These are phyloP conservation scores for Penicillium sp. DNA, from an alignment of 2,329 filamentous ascomycete genomes.

Conservation along the genomic window DNA sequence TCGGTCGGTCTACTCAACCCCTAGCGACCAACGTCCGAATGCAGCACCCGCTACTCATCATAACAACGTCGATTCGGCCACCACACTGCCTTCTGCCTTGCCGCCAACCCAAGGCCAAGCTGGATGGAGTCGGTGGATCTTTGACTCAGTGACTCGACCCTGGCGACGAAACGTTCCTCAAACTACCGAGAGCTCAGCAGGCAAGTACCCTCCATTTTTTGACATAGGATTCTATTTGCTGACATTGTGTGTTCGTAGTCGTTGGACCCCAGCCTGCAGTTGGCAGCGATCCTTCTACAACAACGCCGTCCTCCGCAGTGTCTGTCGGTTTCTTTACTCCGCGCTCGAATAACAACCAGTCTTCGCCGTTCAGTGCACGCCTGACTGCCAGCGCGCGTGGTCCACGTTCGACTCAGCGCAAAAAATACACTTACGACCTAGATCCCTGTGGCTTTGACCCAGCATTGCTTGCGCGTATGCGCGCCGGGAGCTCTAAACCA, in stretches of 20 bases:
- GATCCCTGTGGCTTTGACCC: constrained; percentile 3
- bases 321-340: not conserved
- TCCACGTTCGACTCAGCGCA: not conserved
- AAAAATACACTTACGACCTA: constrained; percentile 1
- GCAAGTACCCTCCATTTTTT: not conserved
- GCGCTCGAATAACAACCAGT: not conserved
- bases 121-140: constrained; percentile 15
- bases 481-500: constrained; percentile 9
- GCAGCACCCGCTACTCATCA: not conserved
- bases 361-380: not conserved
- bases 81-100: constrained; percentile 3
- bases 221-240: not conserved
- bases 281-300: not conserved
- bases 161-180: constrained; percentile 10
- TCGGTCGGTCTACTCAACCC: not conserved
- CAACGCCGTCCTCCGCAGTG: not conserved
- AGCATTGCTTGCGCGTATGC: constrained; percentile 10
- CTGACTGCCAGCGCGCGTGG: not conserved
- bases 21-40: not conserved
- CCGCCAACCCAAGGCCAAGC: not conserved
- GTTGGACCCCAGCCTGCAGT: not conserved
- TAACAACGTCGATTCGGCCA: not conserved
- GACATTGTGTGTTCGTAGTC: not conserved
- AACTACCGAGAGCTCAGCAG: not conserved
- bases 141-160: constrained; percentile 18